Evolutionary conservation across 495 filamentous ascomycete genomes (phyloP).

Genomic region (Penicillium paxilli): DNA sequence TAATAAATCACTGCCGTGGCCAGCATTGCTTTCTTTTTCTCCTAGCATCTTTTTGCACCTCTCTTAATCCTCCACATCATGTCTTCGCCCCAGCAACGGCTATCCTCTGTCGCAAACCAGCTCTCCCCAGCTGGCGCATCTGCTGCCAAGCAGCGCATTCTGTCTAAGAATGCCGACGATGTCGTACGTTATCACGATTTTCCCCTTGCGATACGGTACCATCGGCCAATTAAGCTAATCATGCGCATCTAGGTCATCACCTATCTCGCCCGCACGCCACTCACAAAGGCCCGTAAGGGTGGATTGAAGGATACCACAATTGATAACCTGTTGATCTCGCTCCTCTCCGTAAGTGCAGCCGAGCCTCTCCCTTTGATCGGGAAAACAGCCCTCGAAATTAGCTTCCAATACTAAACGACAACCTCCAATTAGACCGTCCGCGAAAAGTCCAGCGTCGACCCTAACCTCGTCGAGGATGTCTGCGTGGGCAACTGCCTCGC

Average conservation of each 20-base stretch:
- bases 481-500: conserved; percentile 80
- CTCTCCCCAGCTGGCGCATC: conserved; percentile 30
- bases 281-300: conserved; percentile 78
- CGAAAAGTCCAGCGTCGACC: conserved; percentile 75
- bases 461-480: conserved; percentile 86
- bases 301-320: conserved; percentile 89
- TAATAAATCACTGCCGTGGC: too few relatives aligned
- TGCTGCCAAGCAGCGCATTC: conserved; percentile 32
- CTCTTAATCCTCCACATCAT: conserved; percentile 19
- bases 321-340: conserved; percentile 76
- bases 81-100: conserved; percentile 45
- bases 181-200: conserved; percentile 30
- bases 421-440: conserved; percentile 59
- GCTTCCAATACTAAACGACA: too few relatives aligned
- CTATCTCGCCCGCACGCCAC: conserved; percentile 72
- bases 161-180: conserved; percentile 46
- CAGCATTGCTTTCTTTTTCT: background rate
- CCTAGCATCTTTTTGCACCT: background rate
- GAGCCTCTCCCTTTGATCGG: too few relatives aligned
- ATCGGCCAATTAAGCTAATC: conserved; percentile 3
- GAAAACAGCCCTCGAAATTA: too few relatives aligned
- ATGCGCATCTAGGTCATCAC: conserved; percentile 68
- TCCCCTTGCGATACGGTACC: background rate
- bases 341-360: conserved; percentile 67
- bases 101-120: conserved; percentile 43